A percentile compares a stretch with the other conserved stretches of the same genome.
Conservation (phyloP, 2,329 filamentous ascomycete genomes). For the Diaporthe sp. region DNA sequence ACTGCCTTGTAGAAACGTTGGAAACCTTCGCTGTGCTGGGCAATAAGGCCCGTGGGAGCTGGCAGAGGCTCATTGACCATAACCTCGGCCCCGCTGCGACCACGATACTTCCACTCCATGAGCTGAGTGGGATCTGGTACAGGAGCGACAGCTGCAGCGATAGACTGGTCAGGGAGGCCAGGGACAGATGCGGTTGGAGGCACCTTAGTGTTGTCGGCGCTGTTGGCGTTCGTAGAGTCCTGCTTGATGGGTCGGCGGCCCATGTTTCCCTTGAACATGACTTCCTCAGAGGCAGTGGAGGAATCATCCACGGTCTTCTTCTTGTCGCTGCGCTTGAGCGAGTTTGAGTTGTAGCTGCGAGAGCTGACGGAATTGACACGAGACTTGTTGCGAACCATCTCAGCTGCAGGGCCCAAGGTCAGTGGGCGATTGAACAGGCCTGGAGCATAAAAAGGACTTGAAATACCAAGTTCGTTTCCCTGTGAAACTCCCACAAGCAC, state of each 20-base stretch:
- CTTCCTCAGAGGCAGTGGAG: conserved; percentile 54
- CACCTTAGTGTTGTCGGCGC: neutral
- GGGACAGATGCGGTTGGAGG: neutral
- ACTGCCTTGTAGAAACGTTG: conserved; percentile 77
- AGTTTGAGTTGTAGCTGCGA: conserved; percentile 42
- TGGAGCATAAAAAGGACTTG: neutral
- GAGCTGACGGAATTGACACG: conserved; percentile 42
- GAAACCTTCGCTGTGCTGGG: conserved; percentile 76
- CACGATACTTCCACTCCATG: conserved; percentile 59
- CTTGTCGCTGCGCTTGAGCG: conserved; percentile 33
- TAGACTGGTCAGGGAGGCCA: neutral
- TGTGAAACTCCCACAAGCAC: conserved; percentile 39
- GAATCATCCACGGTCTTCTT: conserved; percentile 52
- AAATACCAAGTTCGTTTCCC: conserved; percentile 43
- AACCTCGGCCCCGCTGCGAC: conserved; percentile 61
- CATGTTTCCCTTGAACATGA: conserved; percentile 55
- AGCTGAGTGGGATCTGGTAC: conserved; percentile 24
- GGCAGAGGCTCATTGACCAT: conserved; percentile 62
- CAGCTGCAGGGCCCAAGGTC: conserved; percentile 41
- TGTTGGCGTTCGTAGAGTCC: conserved; percentile 4
- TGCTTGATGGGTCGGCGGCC: conserved; percentile 43
- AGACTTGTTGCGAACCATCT: conserved; percentile 48
- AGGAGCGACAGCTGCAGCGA: neutral
- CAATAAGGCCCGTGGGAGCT: conserved; percentile 65
- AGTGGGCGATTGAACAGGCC: neutral